These are phyloP conservation scores for Sphagnum magellanicum DNA, from an alignment of 228 moss, liverwort and hornwort species.

Conservation along the genomic window DNA sequence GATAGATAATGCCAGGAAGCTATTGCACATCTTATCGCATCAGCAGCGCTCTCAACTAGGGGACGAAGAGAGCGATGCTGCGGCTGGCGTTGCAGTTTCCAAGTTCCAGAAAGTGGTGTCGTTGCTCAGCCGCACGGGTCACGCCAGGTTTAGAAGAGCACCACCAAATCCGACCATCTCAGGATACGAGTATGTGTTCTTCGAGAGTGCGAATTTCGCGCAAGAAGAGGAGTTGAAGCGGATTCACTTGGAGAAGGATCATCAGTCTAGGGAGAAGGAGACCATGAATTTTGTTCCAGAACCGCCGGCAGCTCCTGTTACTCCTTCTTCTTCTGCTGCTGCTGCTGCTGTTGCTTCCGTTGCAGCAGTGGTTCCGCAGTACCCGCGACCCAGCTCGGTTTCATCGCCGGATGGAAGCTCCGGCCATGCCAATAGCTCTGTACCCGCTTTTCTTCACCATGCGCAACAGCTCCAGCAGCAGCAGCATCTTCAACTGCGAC, in stretches of 20 bases:
- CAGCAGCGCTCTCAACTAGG: constrained; percentile 30
- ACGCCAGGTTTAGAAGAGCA: constrained; percentile 83
- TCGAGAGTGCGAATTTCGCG: constrained; percentile 64
- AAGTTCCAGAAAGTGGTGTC: constrained; percentile 97
- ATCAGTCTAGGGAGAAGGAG: constrained; percentile 7
- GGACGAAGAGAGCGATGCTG: constrained; percentile 58
- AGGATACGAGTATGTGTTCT: constrained; percentile 37
- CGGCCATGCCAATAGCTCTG: constrained; percentile 25
- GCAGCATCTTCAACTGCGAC: constrained; percentile 22
- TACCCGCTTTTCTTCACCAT: constrained; percentile 29
- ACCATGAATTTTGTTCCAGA: not conserved
- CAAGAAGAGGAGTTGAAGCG: constrained; percentile 17
- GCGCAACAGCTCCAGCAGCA: constrained; percentile 23
- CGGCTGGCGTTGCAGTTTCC: constrained; percentile 74
- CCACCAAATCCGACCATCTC: constrained; percentile 29
- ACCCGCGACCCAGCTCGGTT: constrained; percentile 31
- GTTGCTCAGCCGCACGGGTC: constrained; percentile 79
- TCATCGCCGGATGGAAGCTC: constrained; percentile 51
- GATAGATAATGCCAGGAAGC: constrained; percentile 66
- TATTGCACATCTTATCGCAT: constrained; percentile 74
- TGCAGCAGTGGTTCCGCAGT: not conserved
- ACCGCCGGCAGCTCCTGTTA: constrained; percentile 15
- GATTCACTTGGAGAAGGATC: not conserved
- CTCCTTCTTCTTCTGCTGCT: constrained; percentile 24
- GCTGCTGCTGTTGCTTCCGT: not conserved